A percentile compares a stretch with the other conserved stretches of the same genome.
phyloP scores from a whole-genome alignment of 208 protist species.

The Crithidia expoeki region DNA sequence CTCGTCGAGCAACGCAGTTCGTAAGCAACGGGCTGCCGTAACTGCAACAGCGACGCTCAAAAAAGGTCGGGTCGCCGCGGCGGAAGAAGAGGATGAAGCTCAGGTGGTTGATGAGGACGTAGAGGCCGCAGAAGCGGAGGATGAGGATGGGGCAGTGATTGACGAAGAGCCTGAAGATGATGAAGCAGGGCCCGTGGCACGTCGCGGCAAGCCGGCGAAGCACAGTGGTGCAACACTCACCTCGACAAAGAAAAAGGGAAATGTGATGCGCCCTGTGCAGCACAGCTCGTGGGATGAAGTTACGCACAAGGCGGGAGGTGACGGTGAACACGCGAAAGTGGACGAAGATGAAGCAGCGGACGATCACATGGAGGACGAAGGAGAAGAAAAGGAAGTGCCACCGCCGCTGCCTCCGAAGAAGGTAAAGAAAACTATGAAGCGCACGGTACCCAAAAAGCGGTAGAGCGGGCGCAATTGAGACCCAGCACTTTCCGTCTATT shows the following conservation, averaged over 20 bases:
- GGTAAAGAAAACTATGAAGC: constrained; percentile 44
- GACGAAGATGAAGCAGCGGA: constrained; percentile 22
- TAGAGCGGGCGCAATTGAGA: not conserved
- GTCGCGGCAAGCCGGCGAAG: constrained; percentile 6
- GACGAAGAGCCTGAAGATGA: constrained; percentile 1
- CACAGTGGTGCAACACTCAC: not conserved
- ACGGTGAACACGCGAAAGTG: constrained; percentile 21
- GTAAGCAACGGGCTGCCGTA: constrained; percentile 8
- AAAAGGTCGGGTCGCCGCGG: constrained; percentile 8
- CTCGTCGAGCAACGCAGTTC: not conserved
- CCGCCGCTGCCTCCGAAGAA: constrained; percentile 37
- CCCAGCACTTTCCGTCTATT: not conserved
- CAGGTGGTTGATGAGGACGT: constrained; percentile 8
- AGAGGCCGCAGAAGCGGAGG: not conserved
- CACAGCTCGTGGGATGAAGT: constrained; percentile 59
- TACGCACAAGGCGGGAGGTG: constrained; percentile 23
- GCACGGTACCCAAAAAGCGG: constrained; percentile 14
- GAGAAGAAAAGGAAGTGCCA: constrained; percentile 12
- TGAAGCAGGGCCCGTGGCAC: constrained; percentile 1
- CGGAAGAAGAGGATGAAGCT: constrained; percentile 12
- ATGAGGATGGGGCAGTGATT: not conserved
- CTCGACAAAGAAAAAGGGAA: constrained; percentile 17
- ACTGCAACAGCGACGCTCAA: not conserved
- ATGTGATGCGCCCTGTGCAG: constrained; percentile 38
- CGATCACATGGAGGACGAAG: constrained; percentile 14